These are phyloP conservation scores for Podila epigama DNA, from an alignment of 192 early-diverging fungal genomes.

Conservation along the genomic window DNA sequence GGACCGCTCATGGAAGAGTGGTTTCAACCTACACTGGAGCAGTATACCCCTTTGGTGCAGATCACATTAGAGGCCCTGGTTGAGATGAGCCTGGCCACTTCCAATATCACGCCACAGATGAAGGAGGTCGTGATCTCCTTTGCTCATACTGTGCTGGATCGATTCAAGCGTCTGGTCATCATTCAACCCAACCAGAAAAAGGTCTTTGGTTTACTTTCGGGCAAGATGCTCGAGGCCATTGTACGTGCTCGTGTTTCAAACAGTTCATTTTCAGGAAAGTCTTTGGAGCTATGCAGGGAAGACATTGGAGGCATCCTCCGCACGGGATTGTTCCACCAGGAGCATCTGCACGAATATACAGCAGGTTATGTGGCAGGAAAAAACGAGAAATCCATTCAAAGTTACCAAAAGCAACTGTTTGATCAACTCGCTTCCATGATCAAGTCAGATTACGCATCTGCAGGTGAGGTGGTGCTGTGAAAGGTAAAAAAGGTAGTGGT, in stretches of 20 bases:
- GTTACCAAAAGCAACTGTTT: constrained; percentile 48
- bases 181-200: constrained; percentile 47
- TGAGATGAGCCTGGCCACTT: constrained; percentile 7
- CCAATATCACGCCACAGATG: neutral
- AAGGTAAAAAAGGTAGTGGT: neutral
- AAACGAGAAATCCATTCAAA: constrained; percentile 35
- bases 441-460: constrained; percentile 13
- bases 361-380: constrained; percentile 15
- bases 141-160: constrained; percentile 21
- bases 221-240: constrained; percentile 32
- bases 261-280: neutral
- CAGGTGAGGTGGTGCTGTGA: constrained; percentile 3
- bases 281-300: constrained; percentile 9
- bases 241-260: constrained; percentile 18
- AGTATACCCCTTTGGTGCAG: constrained; percentile 48
- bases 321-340: constrained; percentile 36
- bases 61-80: constrained; percentile 26
- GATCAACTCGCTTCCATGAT: constrained; percentile 22
- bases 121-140: constrained; percentile 9
- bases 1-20: constrained; percentile 29
- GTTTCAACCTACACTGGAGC: constrained; percentile 47
- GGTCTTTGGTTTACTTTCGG: constrained; percentile 26
- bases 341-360: constrained; percentile 44
- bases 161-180: constrained; percentile 25
- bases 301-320: constrained; percentile 29